Conservation (phyloP, 495 filamentous ascomycete species). For the Evansstolkia leycettana region DNA sequence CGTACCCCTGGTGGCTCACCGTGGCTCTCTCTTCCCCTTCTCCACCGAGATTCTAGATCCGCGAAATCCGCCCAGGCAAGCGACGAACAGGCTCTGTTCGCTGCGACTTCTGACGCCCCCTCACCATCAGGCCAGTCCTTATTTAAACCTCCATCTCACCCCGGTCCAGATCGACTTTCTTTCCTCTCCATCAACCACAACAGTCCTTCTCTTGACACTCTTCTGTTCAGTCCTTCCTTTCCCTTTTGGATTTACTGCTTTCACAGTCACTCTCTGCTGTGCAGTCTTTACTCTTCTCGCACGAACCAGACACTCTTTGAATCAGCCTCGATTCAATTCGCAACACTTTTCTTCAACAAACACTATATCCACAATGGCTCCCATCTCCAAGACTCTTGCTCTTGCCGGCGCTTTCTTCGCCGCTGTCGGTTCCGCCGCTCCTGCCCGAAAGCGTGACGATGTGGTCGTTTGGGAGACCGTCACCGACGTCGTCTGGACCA, state of each 20-base stretch:
- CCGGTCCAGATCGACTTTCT: constrained; percentile 4
- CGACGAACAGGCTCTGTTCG: not conserved
- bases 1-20: too few species aligned
- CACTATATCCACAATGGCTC: constrained; percentile 23
- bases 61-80: not conserved
- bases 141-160: not conserved
- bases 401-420: constrained; percentile 29
- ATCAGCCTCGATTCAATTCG: not conserved
- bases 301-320: constrained; percentile 6
- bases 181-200: constrained; percentile 6
- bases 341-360: constrained; percentile 2
- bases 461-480: constrained; percentile 17
- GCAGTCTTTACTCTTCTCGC: constrained; percentile 10
- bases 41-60: too few species aligned
- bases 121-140: not conserved
- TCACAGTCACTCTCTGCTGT: constrained; percentile 5
- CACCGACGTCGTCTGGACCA: constrained; percentile 20
- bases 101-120: not conserved
- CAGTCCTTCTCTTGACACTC: constrained; percentile 5
- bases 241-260: constrained; percentile 29
- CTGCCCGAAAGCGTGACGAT: constrained; percentile 26
- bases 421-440: constrained; percentile 21
- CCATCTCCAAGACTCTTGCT: constrained; percentile 30
- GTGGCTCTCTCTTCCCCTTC: too few species aligned
- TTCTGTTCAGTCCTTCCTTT: constrained; percentile 5